Evolutionary conservation across 2,329 filamentous ascomycete genomes (phyloP).

Genomic region (Colletotrichum plurivorum): DNA sequence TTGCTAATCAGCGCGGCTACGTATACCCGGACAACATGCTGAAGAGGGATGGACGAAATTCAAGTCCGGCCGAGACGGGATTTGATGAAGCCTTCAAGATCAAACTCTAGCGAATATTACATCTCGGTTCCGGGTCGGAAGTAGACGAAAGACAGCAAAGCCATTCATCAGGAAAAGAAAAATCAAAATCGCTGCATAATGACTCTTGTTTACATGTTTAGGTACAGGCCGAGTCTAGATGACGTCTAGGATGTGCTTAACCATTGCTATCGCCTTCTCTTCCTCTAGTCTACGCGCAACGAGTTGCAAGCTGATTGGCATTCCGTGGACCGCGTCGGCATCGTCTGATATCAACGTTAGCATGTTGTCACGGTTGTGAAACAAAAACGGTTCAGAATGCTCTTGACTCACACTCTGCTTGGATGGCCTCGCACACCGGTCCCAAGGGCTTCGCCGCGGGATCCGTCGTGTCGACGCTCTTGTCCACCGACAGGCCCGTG

Average conservation of each 20-base stretch:
- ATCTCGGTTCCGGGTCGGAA: too few relatives aligned
- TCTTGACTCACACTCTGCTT: slow-evolving; percentile 57
- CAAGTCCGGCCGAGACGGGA: too few relatives aligned
- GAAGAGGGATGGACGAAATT: background rate
- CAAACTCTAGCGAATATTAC: background rate
- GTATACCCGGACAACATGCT: background rate
- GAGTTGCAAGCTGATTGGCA: slow-evolving; percentile 60
- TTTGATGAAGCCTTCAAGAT: background rate
- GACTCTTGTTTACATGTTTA: background rate
- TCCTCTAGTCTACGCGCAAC: slow-evolving; percentile 59
- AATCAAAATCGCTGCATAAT: too few relatives aligned
- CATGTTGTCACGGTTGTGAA: background rate
- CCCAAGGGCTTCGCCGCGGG: slow-evolving; percentile 52
- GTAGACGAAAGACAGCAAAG: too few relatives aligned
- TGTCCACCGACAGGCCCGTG: slow-evolving; percentile 57
- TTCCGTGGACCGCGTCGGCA: slow-evolving; percentile 54
- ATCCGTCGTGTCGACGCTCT: slow-evolving; percentile 51
- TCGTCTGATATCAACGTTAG: slow-evolving; percentile 50
- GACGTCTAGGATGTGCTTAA: slow-evolving; percentile 41
- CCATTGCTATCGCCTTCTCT: slow-evolving; percentile 56
- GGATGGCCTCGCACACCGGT: slow-evolving; percentile 53
- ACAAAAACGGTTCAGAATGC: background rate
- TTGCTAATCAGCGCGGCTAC: background rate
- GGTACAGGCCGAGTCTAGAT: background rate
- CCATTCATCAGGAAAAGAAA: too few relatives aligned